A percentile compares a stretch with the other conserved stretches of the same genome.
Evolutionary conservation across 768 basidiomycete species (phyloP).

Genomic region (Neoboletus subvelutipes): DNA sequence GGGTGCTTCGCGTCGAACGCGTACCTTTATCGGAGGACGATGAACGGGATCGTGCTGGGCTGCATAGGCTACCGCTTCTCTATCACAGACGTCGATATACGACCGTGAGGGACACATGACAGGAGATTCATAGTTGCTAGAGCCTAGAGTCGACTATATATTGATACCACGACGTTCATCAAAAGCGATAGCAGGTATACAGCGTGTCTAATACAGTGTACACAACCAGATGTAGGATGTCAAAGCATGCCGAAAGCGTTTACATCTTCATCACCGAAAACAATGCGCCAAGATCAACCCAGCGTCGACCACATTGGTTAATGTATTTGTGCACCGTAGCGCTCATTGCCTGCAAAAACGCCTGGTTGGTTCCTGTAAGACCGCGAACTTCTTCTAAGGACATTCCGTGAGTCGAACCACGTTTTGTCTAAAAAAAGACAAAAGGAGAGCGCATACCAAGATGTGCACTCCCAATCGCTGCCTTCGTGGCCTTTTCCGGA

Average conservation of each 20-base stretch:
- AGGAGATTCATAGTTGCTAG: background rate
- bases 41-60: constrained; percentile 6
- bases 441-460: constrained; percentile 34
- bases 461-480: constrained; percentile 46
- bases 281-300: constrained; percentile 77
- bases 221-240: too few species aligned
- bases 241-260: constrained; percentile 10
- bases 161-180: constrained; percentile 6
- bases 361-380: constrained; percentile 49
- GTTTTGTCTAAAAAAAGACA: background rate
- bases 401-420: background rate
- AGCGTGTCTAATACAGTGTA: constrained; percentile 9
- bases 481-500: constrained; percentile 55
- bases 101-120: constrained; percentile 38
- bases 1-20: constrained; percentile 64
- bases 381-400: constrained; percentile 53
- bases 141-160: background rate
- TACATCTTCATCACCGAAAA: constrained; percentile 81
- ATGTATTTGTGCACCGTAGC: constrained; percentile 74
- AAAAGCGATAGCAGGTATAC: constrained; percentile 3
- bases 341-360: constrained; percentile 51
- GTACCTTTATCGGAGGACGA: constrained; percentile 24
- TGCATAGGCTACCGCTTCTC: constrained; percentile 52
- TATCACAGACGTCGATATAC: constrained; percentile 64
- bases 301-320: constrained; percentile 84